These are phyloP conservation scores for Rubia tinctorum DNA, from an alignment of 305 asterid genomes.

Conservation along the genomic window DNA sequence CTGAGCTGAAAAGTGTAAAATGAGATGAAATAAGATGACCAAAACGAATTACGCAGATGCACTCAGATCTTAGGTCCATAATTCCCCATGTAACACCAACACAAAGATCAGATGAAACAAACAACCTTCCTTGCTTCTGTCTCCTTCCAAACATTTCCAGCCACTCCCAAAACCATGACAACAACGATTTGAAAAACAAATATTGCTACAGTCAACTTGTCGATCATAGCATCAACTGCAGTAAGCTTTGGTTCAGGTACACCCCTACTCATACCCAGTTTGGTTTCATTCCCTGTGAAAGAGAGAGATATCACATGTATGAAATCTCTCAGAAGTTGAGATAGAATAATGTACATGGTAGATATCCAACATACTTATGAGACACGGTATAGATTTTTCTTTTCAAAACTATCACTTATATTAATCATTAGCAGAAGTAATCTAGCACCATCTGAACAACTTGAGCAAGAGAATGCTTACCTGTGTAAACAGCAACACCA, in stretches of 20 bases:
- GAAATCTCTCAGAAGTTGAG: background rate
- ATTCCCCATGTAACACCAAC: constrained; percentile 2
- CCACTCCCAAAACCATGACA: constrained; percentile 87
- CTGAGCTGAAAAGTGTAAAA: background rate
- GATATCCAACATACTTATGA: background rate
- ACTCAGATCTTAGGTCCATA: background rate
- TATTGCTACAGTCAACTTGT: constrained; percentile 98
- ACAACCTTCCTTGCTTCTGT: constrained; percentile 92
- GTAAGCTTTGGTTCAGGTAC: constrained; percentile 98
- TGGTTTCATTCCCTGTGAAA: constrained; percentile 85
- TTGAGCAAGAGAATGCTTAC: constrained; percentile 35
- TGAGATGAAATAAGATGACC: background rate
- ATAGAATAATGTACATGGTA: background rate
- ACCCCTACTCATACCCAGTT: constrained; percentile 99
- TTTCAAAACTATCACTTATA: background rate
- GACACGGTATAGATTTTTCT: background rate
- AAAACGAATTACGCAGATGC: background rate
- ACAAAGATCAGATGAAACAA: constrained; percentile 9
- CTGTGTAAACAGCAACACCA: constrained; percentile 98
- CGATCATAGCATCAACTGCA: constrained; percentile 99
- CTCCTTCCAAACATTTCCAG: constrained; percentile 98
- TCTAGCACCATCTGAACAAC: background rate
- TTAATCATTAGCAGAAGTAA: no score
- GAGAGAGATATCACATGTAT: constrained; percentile 9
- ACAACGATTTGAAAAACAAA: constrained; percentile 94